A percentile compares a stretch with the other conserved stretches of the same genome.
phyloP scores from a whole-genome alignment of 768 basidiomycete species.

The Coprinellus aureogranulatus region DNA sequence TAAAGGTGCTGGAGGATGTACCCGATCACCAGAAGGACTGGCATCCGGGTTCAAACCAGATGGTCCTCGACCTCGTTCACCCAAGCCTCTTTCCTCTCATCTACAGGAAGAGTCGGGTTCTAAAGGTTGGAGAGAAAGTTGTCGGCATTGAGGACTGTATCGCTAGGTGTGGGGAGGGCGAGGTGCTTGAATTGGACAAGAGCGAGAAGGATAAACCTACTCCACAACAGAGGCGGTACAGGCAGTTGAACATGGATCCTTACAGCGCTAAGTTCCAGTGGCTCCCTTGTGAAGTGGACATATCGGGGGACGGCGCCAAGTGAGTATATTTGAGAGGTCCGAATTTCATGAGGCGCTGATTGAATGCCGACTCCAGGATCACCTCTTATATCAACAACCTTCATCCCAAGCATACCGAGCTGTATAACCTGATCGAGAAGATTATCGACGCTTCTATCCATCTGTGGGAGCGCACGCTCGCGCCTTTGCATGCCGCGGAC shows the following conservation, averaged over 20 bases:
- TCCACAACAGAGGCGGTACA: not conserved
- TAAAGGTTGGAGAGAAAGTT: not conserved
- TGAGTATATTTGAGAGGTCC: not conserved
- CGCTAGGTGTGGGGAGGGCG: constrained; percentile 16
- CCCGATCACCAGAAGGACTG: constrained; percentile 36
- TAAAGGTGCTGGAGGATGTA: constrained; percentile 30
- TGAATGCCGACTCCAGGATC: constrained; percentile 14
- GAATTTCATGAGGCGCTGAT: not conserved
- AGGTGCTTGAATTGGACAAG: not conserved
- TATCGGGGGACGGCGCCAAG: constrained; percentile 16
- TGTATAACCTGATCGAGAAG: constrained; percentile 25
- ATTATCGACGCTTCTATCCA: constrained; percentile 27
- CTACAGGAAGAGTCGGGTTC: constrained; percentile 20
- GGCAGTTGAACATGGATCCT: not conserved
- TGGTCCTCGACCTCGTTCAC: constrained; percentile 44
- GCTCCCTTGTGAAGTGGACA: constrained; percentile 15
- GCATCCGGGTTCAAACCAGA: constrained; percentile 41
- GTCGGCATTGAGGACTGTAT: constrained; percentile 14
- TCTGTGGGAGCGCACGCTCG: constrained; percentile 27
- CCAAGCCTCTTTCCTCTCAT: constrained; percentile 40
- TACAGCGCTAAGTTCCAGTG: constrained; percentile 16
- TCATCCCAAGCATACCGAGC: constrained; percentile 24
- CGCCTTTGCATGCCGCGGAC: constrained; percentile 8
- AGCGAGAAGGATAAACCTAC: not conserved
- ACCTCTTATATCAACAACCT: constrained; percentile 42